These are phyloP conservation scores for Tetracladium marchalianum DNA, from an alignment of 495 filamentous ascomycete genomes.

Conservation along the genomic window DNA sequence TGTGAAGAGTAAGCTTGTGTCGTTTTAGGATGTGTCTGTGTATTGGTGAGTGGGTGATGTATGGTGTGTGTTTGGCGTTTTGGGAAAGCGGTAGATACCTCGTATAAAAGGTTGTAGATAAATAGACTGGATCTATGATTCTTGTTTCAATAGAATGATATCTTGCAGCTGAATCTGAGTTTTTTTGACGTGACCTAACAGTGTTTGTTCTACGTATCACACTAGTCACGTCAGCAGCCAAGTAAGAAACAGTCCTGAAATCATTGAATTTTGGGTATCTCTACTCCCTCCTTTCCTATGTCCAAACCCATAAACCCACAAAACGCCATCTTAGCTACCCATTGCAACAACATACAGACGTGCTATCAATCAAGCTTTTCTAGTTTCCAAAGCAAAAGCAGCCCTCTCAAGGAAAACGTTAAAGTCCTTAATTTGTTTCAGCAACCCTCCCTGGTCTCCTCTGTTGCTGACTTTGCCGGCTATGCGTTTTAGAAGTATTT, in stretches of 20 bases:
- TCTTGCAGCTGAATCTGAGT: conserved; percentile 9
- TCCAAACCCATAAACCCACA: too few relatives aligned
- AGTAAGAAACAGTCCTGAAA: too few relatives aligned
- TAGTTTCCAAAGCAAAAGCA: conserved; percentile 34
- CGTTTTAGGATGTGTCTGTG: conserved; percentile 24
- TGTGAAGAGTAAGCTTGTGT: conserved; percentile 38
- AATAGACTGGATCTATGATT: background rate
- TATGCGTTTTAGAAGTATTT: conserved; percentile 37
- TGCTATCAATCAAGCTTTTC: conserved; percentile 6
- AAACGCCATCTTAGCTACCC: too few relatives aligned
- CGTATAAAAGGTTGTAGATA: conserved; percentile 22
- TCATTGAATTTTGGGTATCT: too few relatives aligned
- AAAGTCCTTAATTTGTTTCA: conserved; percentile 44
- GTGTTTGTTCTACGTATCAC: too few relatives aligned
- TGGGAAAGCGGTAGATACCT: conserved; percentile 19
- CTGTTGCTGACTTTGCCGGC: conserved; percentile 32
- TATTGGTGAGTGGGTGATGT: conserved; percentile 17
- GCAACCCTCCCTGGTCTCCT: conserved; percentile 34
- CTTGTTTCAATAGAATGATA: conserved; percentile 10
- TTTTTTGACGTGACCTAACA: background rate
- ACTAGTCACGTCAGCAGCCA: too few relatives aligned
- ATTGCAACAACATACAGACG: too few relatives aligned
- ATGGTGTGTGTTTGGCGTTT: conserved; percentile 24
- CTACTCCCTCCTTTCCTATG: too few relatives aligned
- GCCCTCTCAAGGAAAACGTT: conserved; percentile 46